Conservation (phyloP, 176 grass and related monocot genomes). For the Bolboschoenus planiculmis region DNA sequence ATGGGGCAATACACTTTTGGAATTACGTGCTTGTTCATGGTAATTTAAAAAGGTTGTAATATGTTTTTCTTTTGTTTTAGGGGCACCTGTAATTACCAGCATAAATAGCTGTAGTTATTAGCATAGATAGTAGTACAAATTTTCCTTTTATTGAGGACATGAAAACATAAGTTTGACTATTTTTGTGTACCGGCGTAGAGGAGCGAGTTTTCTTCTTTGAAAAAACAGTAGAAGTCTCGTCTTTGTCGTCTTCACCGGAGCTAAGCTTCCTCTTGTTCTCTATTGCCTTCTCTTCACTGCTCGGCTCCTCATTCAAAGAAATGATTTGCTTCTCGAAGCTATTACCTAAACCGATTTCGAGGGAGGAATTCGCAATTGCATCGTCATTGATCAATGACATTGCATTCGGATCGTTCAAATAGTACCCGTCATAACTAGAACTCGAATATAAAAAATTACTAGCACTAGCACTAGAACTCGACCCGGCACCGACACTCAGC, state of each 20-base stretch:
- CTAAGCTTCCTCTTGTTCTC: constrained; percentile 36
- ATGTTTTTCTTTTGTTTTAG: background rate
- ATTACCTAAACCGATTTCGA: constrained; percentile 45
- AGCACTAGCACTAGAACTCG: constrained; percentile 28
- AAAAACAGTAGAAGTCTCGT: constrained; percentile 19
- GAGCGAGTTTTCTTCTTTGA: constrained; percentile 43
- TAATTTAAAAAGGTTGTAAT: background rate
- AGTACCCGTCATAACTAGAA: constrained; percentile 34
- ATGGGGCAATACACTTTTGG: constrained; percentile 13
- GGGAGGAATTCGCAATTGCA: constrained; percentile 31
- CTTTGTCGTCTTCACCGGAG: constrained; percentile 28
- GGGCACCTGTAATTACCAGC: background rate
- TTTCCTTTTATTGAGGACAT: background rate
- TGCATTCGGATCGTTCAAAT: constrained; percentile 23
- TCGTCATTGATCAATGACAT: constrained; percentile 36
- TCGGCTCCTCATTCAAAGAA: constrained; percentile 21
- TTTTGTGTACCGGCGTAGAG: constrained; percentile 24
- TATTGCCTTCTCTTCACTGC: background rate
- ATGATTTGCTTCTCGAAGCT: constrained; percentile 37
- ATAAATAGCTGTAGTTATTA: no score
- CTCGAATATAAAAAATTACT: constrained; percentile 7
- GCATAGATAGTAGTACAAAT: background rate
- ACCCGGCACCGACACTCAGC: constrained; percentile 8
- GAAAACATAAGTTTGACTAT: background rate
- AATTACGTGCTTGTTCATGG: background rate